These are phyloP conservation scores for Fonsecaea erecta DNA, from an alignment of 2,329 filamentous ascomycete genomes.

Conservation along the genomic window DNA sequence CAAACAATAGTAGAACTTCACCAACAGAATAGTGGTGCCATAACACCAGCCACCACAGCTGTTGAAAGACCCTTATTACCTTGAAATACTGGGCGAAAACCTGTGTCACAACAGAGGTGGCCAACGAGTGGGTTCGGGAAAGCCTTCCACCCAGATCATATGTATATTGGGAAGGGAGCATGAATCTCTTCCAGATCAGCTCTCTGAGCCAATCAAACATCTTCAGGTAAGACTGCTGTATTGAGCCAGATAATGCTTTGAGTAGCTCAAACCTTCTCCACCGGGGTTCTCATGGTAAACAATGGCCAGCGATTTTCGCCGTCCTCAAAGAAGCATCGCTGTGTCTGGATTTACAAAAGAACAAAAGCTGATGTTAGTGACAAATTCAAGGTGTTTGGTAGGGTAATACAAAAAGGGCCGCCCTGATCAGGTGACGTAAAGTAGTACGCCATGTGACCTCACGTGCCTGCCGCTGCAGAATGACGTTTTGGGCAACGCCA, in stretches of 20 bases:
- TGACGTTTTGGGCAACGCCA: conserved; percentile 1
- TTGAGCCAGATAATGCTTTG: not conserved
- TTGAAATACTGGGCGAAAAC: not conserved
- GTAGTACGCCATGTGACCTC: not conserved
- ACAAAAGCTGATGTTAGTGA: not conserved
- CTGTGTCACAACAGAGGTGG: not conserved
- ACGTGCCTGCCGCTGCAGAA: not conserved
- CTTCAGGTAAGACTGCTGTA: not conserved
- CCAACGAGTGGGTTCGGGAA: not conserved
- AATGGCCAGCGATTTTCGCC: not conserved
- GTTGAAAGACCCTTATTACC: not conserved
- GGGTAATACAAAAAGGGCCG: not conserved
- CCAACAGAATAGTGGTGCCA: not conserved
- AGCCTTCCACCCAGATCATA: not conserved
- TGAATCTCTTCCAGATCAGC: not conserved
- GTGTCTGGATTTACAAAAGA: not conserved
- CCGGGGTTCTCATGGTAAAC: not conserved
- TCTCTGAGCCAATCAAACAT: not conserved
- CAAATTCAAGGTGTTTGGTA: too few relatives aligned
- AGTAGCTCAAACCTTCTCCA: not conserved
- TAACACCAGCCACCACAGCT: not conserved
- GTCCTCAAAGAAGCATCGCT: not conserved
- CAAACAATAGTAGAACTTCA: not conserved
- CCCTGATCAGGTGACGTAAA: not conserved
- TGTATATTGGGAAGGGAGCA: not conserved